Base-by-base conservation (phyloP, 2,329 filamentous ascomycete genomes). In the Cyphellophora europaea region DNA sequence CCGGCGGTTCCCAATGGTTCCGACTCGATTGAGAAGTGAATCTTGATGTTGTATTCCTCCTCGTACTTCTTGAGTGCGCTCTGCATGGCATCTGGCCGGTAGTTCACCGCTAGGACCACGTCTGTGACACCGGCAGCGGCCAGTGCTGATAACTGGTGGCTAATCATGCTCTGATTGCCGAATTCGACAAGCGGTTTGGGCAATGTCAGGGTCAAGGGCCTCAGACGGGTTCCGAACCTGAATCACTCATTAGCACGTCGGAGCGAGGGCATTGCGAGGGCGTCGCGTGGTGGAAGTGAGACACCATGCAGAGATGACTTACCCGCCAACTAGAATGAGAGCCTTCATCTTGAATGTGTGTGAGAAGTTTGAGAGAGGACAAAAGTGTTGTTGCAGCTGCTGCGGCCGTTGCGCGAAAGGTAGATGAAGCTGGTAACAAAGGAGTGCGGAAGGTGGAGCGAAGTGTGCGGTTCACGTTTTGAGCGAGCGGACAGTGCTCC, bases 171-270 rank as follows among this genome's bases (percentile, higher is more conserved):
- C 68, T 91, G 89, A 75, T 98, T 98, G 58, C 78, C 87, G 57
- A 98, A 98, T 68, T 98, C 89, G 56, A 98, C 91, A 50, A 98
- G 75, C 48, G 91, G 89, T 67, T 96, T 98, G 44, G 89, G 89
- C 49, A 95, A 83, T 33, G 91, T 95, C 57, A 98, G 78, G 53
- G 89, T 98, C 58, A 96, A 77, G 71, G 89, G 89, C 60, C 89
- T 84, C 56, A 98, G 82, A 66, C 89, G 88, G 64, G 89, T 98
- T 69, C 89, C 89, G 66, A 95, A 98, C 64, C 89, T 91, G 69
- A 32, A 30, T 23, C 12, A 23, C 18, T 19, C 5, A 16, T 40
- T 34, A 37, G 40, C 28, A 32, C n/a, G n/a, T n/a, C n/a, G 10
- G 11, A 29, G 27, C 27, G 17, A 3, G 16, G n/a, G 27, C 27